Base-by-base conservation (phyloP, 202 grass and related monocot species). In the Brachypodium distachyon region DNA sequence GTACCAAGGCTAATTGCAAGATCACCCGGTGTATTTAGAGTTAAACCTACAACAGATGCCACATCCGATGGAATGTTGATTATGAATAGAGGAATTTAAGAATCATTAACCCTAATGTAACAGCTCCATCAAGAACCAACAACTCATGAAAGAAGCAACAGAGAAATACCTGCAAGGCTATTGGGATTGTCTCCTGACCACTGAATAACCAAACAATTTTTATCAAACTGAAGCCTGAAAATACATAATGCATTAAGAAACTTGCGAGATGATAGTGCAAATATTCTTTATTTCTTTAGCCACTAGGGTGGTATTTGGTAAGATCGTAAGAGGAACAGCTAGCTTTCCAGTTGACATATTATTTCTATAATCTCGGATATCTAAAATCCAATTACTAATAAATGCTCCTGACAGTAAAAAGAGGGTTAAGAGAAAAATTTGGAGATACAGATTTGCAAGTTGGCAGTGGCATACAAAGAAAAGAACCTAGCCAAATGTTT, bases 121-220 rank as follows among this genome's bases (percentile, higher is more conserved):
- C 14, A 65, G 18, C 14, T 49, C 69, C 25, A 54, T 10, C 59
- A 3, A 79, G 62, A n/a, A 21, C 39, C 31, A 70, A 27, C 34
- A 73, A 39, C 29, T 46, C 47, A 5, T 52, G 8, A 56, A 88
- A 48, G 41, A 57, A 82, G 28, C 0, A 18, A 44, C 56, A 70
- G 17, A 16, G 34, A 78, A 84, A 32, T 77, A 98, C 91, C 95
- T 90, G 91, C 91, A 78, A 97, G 91, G 77, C 91, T 98, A 76
- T 95, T 98, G 58, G 95, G 95, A 76, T 98, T 98, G 72, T 98
- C 95, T 64, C 89, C 91, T 51, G 95, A 94, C 91, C 95, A 98
- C 18, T 98, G 91, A 67, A 98, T 92, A 62, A 94, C 80, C 60
- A 94, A 52, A 85, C 91, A 95, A 32, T 73, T 86, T 46, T 90